Evolutionary conservation across 2,329 filamentous ascomycete species (phyloP), one percentile per base, ranked within the genome.

Genomic region (Aspergillus sojae): DNA sequence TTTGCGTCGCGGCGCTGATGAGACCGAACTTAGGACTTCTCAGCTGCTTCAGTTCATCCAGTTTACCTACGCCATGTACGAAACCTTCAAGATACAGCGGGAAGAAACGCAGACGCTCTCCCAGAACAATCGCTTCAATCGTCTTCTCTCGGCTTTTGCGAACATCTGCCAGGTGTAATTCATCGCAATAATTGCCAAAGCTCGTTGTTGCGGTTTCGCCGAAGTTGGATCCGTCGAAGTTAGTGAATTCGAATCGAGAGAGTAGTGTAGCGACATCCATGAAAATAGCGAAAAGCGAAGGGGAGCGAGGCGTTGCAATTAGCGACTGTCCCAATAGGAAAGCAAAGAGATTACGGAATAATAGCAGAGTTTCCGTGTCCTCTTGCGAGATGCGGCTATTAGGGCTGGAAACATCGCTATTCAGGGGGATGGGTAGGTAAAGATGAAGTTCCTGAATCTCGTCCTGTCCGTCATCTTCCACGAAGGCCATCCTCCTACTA

Each of bases 11-110:
- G 0, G 82, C 77, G 1, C 89, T 91, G 48, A 98, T 86, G 71
- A 91, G 82, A 30, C 84, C 81, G 76, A 88, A 94, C 55, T 95
- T 86, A 0, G 88, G 86, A 57, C 88, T 89, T 50, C 88, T 86
- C 54, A 93, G 79, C 60, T 88, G 84, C 63, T 93, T 87, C 36
- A 93, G 84, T 23, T 91, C 86, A 63, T 94, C 83, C 66, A 86
- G 92, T 77, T 95, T 96, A 57, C 94, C 95, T 11, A 92, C 93
- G 0, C 90, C 93, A 76, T 98, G 95, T 5, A 93, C 89, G 72
- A 97, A 98, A 0, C 92, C 93, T 77, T 97, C 93, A 63, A 92
- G 92, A 79, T 96, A 98, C 2, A 99, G 84, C 9, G 89, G 85
- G 71, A 90, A 87, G 55, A 87, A 96, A 62, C 89, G 89, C 88